Evolutionary conservation across 1,139 yeast species (phyloP), one percentile per base, ranked within the genome.

Genomic region (Taphrina communis): DNA sequence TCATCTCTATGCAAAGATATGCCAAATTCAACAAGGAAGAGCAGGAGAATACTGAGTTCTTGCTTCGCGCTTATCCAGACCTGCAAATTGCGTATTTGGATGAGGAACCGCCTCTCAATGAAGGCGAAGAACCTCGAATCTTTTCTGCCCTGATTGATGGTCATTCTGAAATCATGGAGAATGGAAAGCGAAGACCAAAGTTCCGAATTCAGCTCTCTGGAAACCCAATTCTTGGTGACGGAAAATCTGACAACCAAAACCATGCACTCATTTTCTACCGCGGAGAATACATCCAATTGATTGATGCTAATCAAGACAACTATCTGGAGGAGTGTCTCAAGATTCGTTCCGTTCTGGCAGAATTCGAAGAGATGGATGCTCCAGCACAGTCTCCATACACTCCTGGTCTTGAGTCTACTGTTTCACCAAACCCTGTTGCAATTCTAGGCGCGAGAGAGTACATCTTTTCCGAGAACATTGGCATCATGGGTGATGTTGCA

Each of bases 371-470:
- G 82, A 84, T 94, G 80, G 90, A 89, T 77, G 89, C 88, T 76
- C 96, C 89, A 78, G 57, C 60, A 2, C 38, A 46, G n/a, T 72
- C 84, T 75, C 83, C 83, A 50, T 81, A 81, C 75, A 78, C 81
- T 39, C 83, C 83, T 55, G 82, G 82, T 41, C 74, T 78, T 63
- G 67, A 63, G 14, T 82, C 82, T 71, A 52, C 72, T 67, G 80
- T 79, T 73, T 76, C 77, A 51, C 79, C 80, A 70, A 83, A 80
- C 75, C 99, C 99, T 44, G 99, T 94, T 76, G 99, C 99, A 70
- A 93, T 94, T 79, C 91, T 94, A 76, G 99, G 99, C 87, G 98
- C 99, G 69, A 89, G 99, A 84, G 99, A 94, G 82, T 94, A 94
- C 82, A 94, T 94, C 82, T 94, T 94, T 89, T 91, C 97, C 72